These are phyloP conservation scores for Alternaria novae-zelandiae DNA, from an alignment of 2,329 filamentous ascomycete species.

Conservation along the genomic window DNA sequence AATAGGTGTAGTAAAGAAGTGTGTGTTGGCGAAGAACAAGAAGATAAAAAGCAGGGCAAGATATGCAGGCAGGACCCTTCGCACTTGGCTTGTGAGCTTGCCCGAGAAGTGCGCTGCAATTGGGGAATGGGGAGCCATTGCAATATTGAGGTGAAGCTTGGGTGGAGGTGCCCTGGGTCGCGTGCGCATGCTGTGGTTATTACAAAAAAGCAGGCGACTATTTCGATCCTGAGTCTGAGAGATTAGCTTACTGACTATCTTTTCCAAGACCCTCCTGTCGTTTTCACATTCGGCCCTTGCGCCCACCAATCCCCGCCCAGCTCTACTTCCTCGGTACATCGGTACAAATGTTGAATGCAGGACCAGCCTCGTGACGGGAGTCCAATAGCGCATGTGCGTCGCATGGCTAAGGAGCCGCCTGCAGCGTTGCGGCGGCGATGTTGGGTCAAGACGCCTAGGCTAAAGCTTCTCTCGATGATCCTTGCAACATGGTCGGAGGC, in stretches of 20 bases:
- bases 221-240: constrained; percentile 15
- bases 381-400: constrained; percentile 12
- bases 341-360: constrained; percentile 5
- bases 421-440: constrained; percentile 19
- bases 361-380: background rate
- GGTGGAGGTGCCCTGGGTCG: constrained; percentile 39
- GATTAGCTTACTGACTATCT: constrained; percentile 21
- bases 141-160: constrained; percentile 41
- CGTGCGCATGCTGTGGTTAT: constrained; percentile 46
- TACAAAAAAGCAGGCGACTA: constrained; percentile 25
- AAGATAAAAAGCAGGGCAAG: constrained; percentile 38
- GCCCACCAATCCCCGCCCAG: constrained; percentile 7
- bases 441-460: constrained; percentile 21
- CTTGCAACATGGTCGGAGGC: constrained; percentile 22
- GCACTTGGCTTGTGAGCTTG: constrained; percentile 43
- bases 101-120: constrained; percentile 42
- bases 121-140: constrained; percentile 42
- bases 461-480: constrained; percentile 28
- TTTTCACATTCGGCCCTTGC: constrained; percentile 1
- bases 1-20: constrained; percentile 43
- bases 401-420: constrained; percentile 4
- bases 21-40: constrained; percentile 41
- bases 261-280: constrained; percentile 12
- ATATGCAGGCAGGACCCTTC: constrained; percentile 44
- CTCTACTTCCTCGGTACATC: constrained; percentile 14